These are phyloP conservation scores for Apiospora malaysiana DNA, from an alignment of 2,329 filamentous ascomycete genomes.

Conservation along the genomic window DNA sequence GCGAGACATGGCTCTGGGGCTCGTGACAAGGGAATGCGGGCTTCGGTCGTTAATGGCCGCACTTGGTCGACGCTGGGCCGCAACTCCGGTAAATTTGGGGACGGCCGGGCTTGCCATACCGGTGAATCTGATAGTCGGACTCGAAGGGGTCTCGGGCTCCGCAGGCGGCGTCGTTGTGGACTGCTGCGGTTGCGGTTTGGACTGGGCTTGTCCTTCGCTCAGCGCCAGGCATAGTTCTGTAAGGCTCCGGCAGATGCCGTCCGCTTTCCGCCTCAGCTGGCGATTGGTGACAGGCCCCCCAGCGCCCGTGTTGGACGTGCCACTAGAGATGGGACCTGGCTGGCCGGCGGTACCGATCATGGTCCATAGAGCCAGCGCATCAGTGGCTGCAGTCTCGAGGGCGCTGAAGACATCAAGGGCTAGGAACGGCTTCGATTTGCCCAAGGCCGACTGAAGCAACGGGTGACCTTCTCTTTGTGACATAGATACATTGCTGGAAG, in stretches of 20 bases:
- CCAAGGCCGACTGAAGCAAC: conserved; percentile 78
- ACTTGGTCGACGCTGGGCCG: conserved; percentile 46
- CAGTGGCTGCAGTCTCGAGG: conserved; percentile 80
- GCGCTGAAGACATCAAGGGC: conserved; percentile 75
- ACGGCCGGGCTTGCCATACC: conserved; percentile 49
- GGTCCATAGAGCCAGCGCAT: conserved; percentile 79
- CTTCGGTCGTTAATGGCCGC: conserved; percentile 46
- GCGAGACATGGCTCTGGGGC: conserved; percentile 55
- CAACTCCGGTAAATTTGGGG: conserved; percentile 45
- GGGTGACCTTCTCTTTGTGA: conserved; percentile 70
- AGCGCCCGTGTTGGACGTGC: conserved; percentile 65
- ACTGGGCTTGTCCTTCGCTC: conserved; percentile 60
- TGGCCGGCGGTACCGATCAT: conserved; percentile 78
- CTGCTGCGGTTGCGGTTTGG: conserved; percentile 41
- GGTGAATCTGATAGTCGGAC: conserved; percentile 15
- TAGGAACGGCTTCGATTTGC: conserved; percentile 75
- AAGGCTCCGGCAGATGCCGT: conserved; percentile 89
- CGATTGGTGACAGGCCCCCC: conserved; percentile 70
- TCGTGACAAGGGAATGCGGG: conserved; percentile 44
- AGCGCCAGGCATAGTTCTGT: conserved; percentile 92
- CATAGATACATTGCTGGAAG: conserved; percentile 46
- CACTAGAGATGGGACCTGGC: conserved; percentile 70
- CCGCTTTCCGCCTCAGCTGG: conserved; percentile 86
- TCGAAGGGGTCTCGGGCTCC: conserved; percentile 33
- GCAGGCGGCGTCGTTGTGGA: conserved; percentile 28